Percentiles rank a stretch among this genome's conserved stretches.
Evolutionary conservation across 163 green algal genomes (phyloP).

Genomic region (Prototheca cutis): DNA sequence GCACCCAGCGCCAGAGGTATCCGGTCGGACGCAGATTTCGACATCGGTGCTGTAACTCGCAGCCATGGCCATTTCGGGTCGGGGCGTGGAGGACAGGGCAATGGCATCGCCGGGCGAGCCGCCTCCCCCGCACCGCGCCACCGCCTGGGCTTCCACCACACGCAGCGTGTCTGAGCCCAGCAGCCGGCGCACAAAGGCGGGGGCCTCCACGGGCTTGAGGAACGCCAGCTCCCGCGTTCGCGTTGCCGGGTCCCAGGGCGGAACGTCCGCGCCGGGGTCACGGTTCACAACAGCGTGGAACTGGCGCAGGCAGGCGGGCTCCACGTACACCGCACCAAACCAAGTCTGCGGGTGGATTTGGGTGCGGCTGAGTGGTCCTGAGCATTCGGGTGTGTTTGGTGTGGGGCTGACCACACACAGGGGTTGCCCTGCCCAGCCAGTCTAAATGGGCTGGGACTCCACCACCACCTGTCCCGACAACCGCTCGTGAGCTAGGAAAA

Average conservation of each 20-base stretch:
- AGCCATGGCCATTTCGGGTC: constrained; percentile 19
- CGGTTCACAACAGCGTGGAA: constrained; percentile 20
- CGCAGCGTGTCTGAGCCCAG: constrained; percentile 1
- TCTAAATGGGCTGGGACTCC: too few species aligned
- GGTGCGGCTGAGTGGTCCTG: too few species aligned
- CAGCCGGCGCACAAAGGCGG: constrained; percentile 11
- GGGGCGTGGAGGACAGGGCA: constrained; percentile 7
- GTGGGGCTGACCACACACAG: too few species aligned
- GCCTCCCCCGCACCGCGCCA: background rate
- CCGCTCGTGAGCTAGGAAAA: too few species aligned
- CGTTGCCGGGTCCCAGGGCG: background rate
- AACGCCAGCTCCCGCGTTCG: constrained; percentile 11
- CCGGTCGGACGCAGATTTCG: constrained; percentile 1
- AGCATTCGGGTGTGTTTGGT: too few species aligned
- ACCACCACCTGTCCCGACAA: too few species aligned
- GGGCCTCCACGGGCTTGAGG: constrained; percentile 21
- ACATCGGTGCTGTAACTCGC: constrained; percentile 13
- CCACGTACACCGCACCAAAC: constrained; percentile 13
- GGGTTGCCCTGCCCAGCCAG: too few species aligned
- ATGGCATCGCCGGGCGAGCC: background rate
- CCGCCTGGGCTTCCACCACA: constrained; percentile 21
- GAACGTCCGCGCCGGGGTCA: constrained; percentile 5
- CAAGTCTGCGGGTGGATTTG: constrained; percentile 11
- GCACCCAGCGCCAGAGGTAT: background rate
- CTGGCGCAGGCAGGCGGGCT: background rate